Percentiles rank a stretch among this genome's conserved stretches.
Conservation (phyloP, 768 basidiomycete genomes). For the Peribolospora baueri region DNA sequence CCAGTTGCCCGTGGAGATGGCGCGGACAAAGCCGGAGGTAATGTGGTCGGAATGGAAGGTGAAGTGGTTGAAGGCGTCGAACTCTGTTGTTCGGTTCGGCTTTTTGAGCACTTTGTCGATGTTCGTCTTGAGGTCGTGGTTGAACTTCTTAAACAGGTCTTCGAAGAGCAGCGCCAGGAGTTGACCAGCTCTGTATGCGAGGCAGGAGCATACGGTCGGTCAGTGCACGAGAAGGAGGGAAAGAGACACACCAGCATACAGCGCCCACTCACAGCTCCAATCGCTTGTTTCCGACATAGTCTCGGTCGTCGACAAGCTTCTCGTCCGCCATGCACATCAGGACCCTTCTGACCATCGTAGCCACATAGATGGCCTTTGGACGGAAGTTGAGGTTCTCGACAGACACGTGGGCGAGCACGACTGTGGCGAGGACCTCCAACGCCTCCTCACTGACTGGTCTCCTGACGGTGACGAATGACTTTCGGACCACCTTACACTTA, state of each 20-base stretch:
- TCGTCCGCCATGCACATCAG: slow-evolving; percentile 91
- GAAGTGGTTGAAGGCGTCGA: slow-evolving; percentile 73
- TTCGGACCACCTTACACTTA: slow-evolving; percentile 68
- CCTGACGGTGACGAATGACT: slow-evolving; percentile 27
- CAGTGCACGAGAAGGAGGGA: slow-evolving; percentile 4
- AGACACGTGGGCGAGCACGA: slow-evolving; percentile 87
- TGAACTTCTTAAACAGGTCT: slow-evolving; percentile 96
- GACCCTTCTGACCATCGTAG: slow-evolving; percentile 87
- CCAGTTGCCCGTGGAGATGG: slow-evolving; percentile 98
- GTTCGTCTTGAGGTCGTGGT: slow-evolving; percentile 72
- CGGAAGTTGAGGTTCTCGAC: slow-evolving; percentile 70
- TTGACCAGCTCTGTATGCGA: slow-evolving; percentile 57
- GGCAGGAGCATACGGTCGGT: not conserved
- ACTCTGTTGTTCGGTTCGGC: slow-evolving; percentile 74
- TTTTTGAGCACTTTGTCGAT: slow-evolving; percentile 97
- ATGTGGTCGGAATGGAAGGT: slow-evolving; percentile 90
- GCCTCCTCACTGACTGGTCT: slow-evolving; percentile 85
- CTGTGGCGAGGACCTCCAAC: slow-evolving; percentile 82
- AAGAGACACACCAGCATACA: not conserved
- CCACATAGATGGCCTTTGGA: slow-evolving; percentile 86
- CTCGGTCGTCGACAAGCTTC: slow-evolving; percentile 90
- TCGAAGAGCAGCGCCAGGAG: slow-evolving; percentile 86
- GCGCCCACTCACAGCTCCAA: slow-evolving; percentile 55
- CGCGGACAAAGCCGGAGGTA: slow-evolving; percentile 81
- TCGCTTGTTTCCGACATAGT: slow-evolving; percentile 98